phyloP scores from a whole-genome alignment of 768 basidiomycete genomes.

The Royoungia palumana region DNA sequence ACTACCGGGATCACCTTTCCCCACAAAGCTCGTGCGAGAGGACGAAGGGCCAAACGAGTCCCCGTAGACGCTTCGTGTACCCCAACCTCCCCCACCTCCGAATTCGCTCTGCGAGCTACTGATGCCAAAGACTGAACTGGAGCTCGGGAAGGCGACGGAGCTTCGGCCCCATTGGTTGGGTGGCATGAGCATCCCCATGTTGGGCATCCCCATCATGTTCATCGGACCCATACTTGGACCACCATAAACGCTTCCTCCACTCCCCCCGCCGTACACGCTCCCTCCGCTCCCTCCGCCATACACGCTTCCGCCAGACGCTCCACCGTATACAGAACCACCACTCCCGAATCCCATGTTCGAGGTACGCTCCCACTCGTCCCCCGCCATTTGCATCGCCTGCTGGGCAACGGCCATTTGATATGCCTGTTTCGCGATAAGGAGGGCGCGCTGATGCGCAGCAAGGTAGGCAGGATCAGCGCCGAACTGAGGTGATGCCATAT shows the following conservation, averaged over 20 bases:
- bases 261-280: slow-evolving; percentile 46
- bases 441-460: slow-evolving; percentile 83
- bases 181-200: slow-evolving; percentile 38
- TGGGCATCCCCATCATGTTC: slow-evolving; percentile 40
- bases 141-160: slow-evolving; percentile 49
- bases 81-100: slow-evolving; percentile 51
- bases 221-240: slow-evolving; percentile 36
- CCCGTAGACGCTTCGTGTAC: slow-evolving; percentile 68
- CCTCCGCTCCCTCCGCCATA: slow-evolving; percentile 39
- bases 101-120: slow-evolving; percentile 60
- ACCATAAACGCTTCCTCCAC: slow-evolving; percentile 30
- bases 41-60: slow-evolving; percentile 50
- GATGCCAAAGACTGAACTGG: slow-evolving; percentile 53
- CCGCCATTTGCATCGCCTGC: slow-evolving; percentile 86
- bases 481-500: slow-evolving; percentile 41
- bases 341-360: slow-evolving; percentile 50
- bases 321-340: slow-evolving; percentile 34
- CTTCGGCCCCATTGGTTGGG: slow-evolving; percentile 41
- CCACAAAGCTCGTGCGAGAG: slow-evolving; percentile 12
- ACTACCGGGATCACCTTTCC: slow-evolving; percentile 9
- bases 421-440: slow-evolving; percentile 83
- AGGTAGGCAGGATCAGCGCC: slow-evolving; percentile 55
- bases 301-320: too few species aligned
- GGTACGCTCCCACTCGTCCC: slow-evolving; percentile 86
- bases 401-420: slow-evolving; percentile 90